Evolutionary conservation across 257 asterid genomes (phyloP), one percentile per base, ranked within the genome.

Genomic region (Przewalskia tangutica): DNA sequence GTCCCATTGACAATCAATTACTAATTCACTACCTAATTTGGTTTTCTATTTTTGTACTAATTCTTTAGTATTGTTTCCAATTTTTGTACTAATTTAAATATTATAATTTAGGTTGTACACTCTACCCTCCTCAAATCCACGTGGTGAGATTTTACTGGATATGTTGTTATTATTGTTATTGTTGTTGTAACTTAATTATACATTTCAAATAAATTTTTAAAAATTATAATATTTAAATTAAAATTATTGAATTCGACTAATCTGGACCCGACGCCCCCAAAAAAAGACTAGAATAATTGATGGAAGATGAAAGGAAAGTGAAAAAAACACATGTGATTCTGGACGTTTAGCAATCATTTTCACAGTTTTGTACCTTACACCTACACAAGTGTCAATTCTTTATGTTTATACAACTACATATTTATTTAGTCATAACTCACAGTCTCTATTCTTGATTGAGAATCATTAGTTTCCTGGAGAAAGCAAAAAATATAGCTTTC

Each of bases 141-240:
- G n/a, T n/a, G n/a, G n/a, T n/a, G n/a, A n/a, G n/a, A n/a, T n/a
- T n/a, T n/a, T n/a, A n/a, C n/a, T n/a, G n/a, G n/a, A n/a, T n/a
- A n/a, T n/a, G n/a, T n/a, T n/a, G n/a, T n/a, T n/a, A n/a, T n/a
- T n/a, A n/a, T n/a, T n/a, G n/a, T n/a, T n/a, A n/a, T n/a, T n/a
- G n/a, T n/a, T n/a, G n/a, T n/a, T n/a, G n/a, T n/a, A n/a, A n/a
- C n/a, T n/a, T n/a, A n/a, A n/a, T n/a, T n/a, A n/a, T n/a, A n/a
- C n/a, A n/a, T n/a, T n/a, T 17, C n/a, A 2, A 7, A n/a, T 2
- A 27, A 27, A 27, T n/a, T n/a, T n/a, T 8, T n/a, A 0, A 0
- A 8, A 8, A 8, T 53, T 63, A 63, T 64, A 12, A 64, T 64
- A 64, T 0, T 5, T 13, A 2, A 2, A 32, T 27, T 0, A 5